Conservation (phyloP, 306 rosid genomes). For the Cucurbita argyrosperma region DNA sequence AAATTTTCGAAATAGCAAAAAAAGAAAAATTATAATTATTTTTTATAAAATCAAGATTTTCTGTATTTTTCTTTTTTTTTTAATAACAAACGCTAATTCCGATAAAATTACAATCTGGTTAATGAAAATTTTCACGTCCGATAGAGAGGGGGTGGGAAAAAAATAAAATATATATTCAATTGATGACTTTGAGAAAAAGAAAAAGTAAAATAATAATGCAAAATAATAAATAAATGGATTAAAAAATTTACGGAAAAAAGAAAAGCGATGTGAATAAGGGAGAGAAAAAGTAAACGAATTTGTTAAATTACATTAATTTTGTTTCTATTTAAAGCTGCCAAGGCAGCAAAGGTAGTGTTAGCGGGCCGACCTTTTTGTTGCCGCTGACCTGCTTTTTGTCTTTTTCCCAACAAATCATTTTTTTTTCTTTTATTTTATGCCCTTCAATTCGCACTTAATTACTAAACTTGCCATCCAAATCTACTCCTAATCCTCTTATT, state of each 20-base stretch:
- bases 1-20: conserved; percentile 9
- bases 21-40: not conserved
- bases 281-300: conserved; percentile 14
- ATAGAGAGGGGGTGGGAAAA: conserved; percentile 10
- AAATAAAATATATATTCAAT: not conserved
- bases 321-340: conserved; percentile 47
- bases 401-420: conserved; percentile 17
- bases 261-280: conserved; percentile 5
- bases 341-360: conserved; percentile 21
- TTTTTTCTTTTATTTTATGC: conserved; percentile 2
- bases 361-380: conserved; percentile 47
- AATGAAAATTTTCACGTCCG: conserved; percentile 58
- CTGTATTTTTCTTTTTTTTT: not conserved
- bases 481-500: not conserved
- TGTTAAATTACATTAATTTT: conserved; percentile 18
- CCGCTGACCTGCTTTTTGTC: conserved; percentile 83
- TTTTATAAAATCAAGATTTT: not conserved
- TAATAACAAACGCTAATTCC: conserved; percentile 31
- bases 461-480: conserved; percentile 17
- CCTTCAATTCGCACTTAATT: not conserved
- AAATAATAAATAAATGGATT: conserved; percentile 16
- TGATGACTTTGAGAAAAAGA: conserved; percentile 10
- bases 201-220: not conserved
- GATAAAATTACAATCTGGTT: conserved; percentile 56
- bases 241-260: conserved; percentile 8